Conservation (phyloP, 2,329 filamentous ascomycete genomes). For the Stagonosporopsis chrysanthemi region DNA sequence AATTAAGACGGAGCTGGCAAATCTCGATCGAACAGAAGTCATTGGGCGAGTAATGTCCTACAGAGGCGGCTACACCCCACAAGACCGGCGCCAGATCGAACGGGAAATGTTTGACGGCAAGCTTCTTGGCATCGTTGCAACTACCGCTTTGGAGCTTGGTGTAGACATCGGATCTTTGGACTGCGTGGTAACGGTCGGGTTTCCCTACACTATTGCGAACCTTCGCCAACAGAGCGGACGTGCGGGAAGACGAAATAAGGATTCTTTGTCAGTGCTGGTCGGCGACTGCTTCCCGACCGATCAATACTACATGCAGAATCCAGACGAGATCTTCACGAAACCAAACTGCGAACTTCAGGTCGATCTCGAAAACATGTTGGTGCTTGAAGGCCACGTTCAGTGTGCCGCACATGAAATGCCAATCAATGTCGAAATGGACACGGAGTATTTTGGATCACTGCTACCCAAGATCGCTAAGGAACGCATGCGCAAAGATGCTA, state of each 20-base stretch:
- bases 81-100: conserved; percentile 88
- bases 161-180: conserved; percentile 95
- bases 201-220: conserved; percentile 95
- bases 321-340: conserved; percentile 89
- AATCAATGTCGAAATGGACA: conserved; percentile 78
- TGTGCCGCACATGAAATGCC: conserved; percentile 97
- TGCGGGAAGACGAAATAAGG: conserved; percentile 89
- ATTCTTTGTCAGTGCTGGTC: conserved; percentile 88
- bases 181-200: conserved; percentile 91
- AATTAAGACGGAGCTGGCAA: conserved; percentile 77
- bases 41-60: conserved; percentile 90
- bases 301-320: conserved; percentile 97
- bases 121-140: conserved; percentile 90
- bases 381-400: conserved; percentile 92
- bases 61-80: conserved; percentile 90
- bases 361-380: conserved; percentile 88
- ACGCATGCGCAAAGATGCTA: conserved; percentile 74
- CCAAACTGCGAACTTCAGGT: conserved; percentile 90
- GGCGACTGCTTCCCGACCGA: conserved; percentile 91
- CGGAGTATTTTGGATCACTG: conserved; percentile 78
- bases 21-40: conserved; percentile 76
- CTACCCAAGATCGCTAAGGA: conserved; percentile 75
- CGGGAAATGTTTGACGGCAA: conserved; percentile 97
- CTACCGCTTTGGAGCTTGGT: conserved; percentile 89
- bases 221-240: conserved; percentile 92